Percentiles rank a stretch among this genome's conserved stretches.
Evolutionary conservation across 495 filamentous ascomycete genomes (phyloP).

Genomic region (Emericellopsis terricola): DNA sequence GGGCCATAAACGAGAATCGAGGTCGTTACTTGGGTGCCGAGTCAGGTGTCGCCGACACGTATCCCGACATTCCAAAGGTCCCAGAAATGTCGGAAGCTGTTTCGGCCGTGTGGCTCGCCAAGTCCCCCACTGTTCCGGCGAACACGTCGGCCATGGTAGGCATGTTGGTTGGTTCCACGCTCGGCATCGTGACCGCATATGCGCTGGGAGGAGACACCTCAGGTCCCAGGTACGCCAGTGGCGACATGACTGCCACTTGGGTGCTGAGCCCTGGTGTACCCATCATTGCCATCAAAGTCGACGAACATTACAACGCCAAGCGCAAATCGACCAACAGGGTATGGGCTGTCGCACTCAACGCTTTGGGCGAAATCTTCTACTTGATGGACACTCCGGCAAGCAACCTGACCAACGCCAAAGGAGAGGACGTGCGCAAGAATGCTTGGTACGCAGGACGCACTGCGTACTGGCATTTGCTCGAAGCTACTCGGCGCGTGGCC

Average conservation of each 20-base stretch:
- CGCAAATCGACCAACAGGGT: conserved; percentile 50
- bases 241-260: conserved; percentile 73
- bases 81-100: conserved; percentile 41
- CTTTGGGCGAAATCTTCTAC: conserved; percentile 81
- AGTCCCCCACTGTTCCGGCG: conserved; percentile 49
- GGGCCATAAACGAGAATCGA: conserved; percentile 53
- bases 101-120: conserved; percentile 82
- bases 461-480: conserved; percentile 64
- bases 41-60: conserved; percentile 22
- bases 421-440: conserved; percentile 33
- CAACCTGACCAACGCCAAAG: conserved; percentile 18
- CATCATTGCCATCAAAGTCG: conserved; percentile 69
- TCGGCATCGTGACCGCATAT: conserved; percentile 72
- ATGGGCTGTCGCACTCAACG: conserved; percentile 81
- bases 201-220: conserved; percentile 52
- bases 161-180: conserved; percentile 68
- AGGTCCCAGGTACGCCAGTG: conserved; percentile 47
- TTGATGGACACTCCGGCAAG: conserved; percentile 45
- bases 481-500: conserved; percentile 52
- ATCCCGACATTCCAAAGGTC: conserved; percentile 56
- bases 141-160: conserved; percentile 63
- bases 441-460: conserved; percentile 70
- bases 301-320: conserved; percentile 55
- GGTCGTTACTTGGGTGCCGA: conserved; percentile 51
- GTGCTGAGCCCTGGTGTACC: conserved; percentile 83